These are phyloP conservation scores for Candida alai DNA, from an alignment of 805 yeast genomes.

Conservation along the genomic window DNA sequence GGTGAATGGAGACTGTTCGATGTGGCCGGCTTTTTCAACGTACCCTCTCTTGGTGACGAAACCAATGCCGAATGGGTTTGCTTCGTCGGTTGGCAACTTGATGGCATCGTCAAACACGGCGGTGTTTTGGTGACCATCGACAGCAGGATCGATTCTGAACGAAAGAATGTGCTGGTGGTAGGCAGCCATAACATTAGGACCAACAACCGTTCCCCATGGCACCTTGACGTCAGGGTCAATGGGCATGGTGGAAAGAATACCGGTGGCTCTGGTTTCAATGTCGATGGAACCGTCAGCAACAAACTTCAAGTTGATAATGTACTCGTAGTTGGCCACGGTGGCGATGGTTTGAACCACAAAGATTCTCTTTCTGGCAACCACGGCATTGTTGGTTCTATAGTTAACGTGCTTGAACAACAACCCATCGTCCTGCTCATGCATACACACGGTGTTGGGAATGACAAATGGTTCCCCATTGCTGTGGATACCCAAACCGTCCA, in stretches of 20 bases:
- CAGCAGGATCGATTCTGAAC: constrained; percentile 76
- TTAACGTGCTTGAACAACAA: constrained; percentile 74
- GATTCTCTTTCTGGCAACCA: constrained; percentile 74
- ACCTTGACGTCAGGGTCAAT: constrained; percentile 64
- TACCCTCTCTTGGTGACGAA: constrained; percentile 58
- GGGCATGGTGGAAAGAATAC: constrained; percentile 82
- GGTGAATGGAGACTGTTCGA: constrained; percentile 74
- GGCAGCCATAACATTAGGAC: constrained; percentile 79
- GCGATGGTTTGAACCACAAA: constrained; percentile 77
- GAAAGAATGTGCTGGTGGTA: constrained; percentile 80
- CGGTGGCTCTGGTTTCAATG: constrained; percentile 81
- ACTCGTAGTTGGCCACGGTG: constrained; percentile 82
- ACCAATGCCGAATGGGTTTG: constrained; percentile 69
- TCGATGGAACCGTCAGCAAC: constrained; percentile 76
- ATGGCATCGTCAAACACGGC: constrained; percentile 67
- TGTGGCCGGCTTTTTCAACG: constrained; percentile 66
- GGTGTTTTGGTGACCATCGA: constrained; percentile 77
- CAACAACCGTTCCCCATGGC: constrained; percentile 73
- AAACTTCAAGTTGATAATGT: constrained; percentile 65
- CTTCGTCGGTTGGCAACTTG: constrained; percentile 52
- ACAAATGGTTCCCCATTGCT: constrained; percentile 59
- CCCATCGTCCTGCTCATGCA: constrained; percentile 80
- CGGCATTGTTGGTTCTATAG: constrained; percentile 69
- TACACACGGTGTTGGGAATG: constrained; percentile 68
- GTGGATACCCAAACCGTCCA: constrained; percentile 57